Conservation (phyloP, 2,329 filamentous ascomycete genomes). For the Fusarium paranaense region DNA sequence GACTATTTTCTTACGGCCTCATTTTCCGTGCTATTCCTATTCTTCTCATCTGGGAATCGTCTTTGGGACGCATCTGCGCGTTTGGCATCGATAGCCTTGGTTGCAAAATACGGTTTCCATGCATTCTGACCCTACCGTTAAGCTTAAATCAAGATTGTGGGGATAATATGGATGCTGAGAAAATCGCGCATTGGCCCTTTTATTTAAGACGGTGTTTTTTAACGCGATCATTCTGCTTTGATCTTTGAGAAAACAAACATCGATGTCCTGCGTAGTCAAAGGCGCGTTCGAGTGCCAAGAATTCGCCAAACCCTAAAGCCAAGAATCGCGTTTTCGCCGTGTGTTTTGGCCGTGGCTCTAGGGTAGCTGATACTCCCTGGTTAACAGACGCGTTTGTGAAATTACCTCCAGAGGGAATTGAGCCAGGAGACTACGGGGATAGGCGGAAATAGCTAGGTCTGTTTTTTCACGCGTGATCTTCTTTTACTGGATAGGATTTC, state of each 20-base stretch:
- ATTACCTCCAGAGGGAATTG: not conserved
- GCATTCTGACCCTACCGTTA: not conserved
- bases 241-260: not conserved
- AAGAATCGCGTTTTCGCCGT: not conserved
- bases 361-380: not conserved
- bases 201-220: not conserved
- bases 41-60: not conserved
- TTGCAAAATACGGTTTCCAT: not conserved
- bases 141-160: not conserved
- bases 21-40: not conserved
- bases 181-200: not conserved
- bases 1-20: not conserved
- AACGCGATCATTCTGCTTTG: not conserved
- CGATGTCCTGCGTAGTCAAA: not conserved
- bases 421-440: too few relatives aligned
- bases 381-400: not conserved
- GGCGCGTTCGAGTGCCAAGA: not conserved
- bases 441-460: too few relatives aligned
- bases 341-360: not conserved
- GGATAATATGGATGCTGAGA: not conserved
- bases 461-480: too few relatives aligned
- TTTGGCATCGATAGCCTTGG: not conserved
- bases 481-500: too few relatives aligned
- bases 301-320: not conserved
- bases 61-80: not conserved